Conservation (phyloP, 1,284 basidiomycete genomes). For the Schizophyllum amplum region DNA sequence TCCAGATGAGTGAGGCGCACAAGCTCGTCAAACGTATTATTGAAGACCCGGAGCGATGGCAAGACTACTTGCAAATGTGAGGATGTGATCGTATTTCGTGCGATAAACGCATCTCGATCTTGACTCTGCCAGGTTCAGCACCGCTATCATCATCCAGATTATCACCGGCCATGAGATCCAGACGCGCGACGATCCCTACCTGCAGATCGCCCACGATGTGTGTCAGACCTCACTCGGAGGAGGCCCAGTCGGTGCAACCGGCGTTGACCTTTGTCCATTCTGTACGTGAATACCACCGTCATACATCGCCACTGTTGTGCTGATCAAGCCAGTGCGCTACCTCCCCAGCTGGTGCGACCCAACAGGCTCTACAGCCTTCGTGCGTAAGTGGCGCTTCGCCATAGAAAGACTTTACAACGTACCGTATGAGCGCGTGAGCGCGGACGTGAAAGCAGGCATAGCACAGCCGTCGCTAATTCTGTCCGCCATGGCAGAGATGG, state of each 20-base stretch:
- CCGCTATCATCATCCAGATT: not conserved
- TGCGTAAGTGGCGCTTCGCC: conserved; percentile 1
- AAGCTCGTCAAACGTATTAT: conserved; percentile 1
- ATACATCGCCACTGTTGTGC: not conserved
- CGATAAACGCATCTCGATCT: not conserved
- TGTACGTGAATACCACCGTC: not conserved
- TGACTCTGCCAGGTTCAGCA: conserved; percentile 4
- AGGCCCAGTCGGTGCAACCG: not conserved
- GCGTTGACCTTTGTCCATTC: not conserved
- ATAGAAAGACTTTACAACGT: conserved; percentile 6
- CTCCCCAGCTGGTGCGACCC: conserved; percentile 5
- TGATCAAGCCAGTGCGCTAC: not conserved
- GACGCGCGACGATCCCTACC: not conserved
- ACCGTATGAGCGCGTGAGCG: not conserved
- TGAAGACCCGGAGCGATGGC: not conserved
- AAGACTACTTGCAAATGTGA: not conserved
- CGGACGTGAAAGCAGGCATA: not conserved
- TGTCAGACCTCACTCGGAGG: not conserved
- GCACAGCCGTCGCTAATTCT: not conserved
- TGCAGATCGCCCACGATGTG: not conserved
- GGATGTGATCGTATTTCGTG: too few species aligned
- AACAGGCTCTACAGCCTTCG: not conserved
- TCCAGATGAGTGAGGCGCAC: conserved; percentile 5
- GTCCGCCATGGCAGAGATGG: not conserved
- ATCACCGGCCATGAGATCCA: not conserved